phyloP scores from a whole-genome alignment of 2,329 filamentous ascomycete species.

The Aureobasidium sp. region DNA sequence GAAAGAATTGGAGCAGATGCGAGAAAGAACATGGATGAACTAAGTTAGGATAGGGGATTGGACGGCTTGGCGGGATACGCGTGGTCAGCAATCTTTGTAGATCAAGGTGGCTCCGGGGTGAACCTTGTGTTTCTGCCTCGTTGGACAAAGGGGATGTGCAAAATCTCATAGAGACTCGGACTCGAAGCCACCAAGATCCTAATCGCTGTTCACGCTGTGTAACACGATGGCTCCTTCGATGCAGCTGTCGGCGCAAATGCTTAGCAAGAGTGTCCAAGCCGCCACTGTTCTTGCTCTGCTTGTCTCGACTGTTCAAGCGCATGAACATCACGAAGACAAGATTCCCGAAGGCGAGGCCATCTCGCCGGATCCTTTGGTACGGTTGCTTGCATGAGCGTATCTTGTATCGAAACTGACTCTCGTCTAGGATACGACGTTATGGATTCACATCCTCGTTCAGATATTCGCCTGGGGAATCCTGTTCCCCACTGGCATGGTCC shows the following conservation, averaged over 20 bases:
- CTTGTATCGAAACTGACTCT: slow-evolving; percentile 5
- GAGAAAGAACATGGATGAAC: neutral
- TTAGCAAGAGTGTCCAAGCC: neutral
- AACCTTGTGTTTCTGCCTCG: neutral
- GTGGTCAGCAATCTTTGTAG: slow-evolving; percentile 11
- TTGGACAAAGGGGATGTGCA: slow-evolving; percentile 1
- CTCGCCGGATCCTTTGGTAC: slow-evolving; percentile 66
- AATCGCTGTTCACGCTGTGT: neutral
- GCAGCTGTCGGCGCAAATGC: neutral
- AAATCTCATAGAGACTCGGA: neutral
- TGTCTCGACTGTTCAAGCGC: slow-evolving; percentile 29
- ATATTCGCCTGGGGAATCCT: slow-evolving; percentile 82
- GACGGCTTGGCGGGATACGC: slow-evolving; percentile 5
- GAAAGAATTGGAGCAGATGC: neutral
- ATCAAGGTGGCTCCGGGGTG: slow-evolving; percentile 2
- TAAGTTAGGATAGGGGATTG: neutral
- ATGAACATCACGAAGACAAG: slow-evolving; percentile 49
- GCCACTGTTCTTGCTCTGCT: slow-evolving; percentile 15
- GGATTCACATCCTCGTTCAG: slow-evolving; percentile 89
- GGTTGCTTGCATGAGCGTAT: slow-evolving; percentile 23
- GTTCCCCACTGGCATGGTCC: slow-evolving; percentile 90
- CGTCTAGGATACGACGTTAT: slow-evolving; percentile 68
- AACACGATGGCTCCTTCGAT: neutral
- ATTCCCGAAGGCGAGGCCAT: slow-evolving; percentile 64
- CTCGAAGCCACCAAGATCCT: neutral